Percentiles rank a stretch among this genome's conserved stretches.
phyloP scores from a whole-genome alignment of 441 rosid species.

The Syzygium syzygioides region DNA sequence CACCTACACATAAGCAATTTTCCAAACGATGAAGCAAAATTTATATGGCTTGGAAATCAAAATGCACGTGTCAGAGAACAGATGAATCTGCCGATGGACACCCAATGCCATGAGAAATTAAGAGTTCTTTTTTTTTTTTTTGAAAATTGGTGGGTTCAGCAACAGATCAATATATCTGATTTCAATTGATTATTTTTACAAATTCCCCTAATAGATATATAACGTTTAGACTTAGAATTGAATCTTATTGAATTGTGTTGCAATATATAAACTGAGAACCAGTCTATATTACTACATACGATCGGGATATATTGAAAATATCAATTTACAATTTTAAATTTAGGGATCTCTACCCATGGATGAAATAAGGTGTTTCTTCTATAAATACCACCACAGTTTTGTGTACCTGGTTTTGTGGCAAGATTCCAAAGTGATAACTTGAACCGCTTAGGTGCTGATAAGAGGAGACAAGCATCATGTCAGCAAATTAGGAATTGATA shows the following conservation, averaged over 20 bases:
- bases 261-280: neutral
- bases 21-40: no score
- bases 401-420: neutral
- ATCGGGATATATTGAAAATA: neutral
- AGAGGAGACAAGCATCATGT: neutral
- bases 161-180: neutral
- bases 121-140: no score
- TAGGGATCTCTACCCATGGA: neutral
- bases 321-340: neutral
- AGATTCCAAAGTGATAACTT: neutral
- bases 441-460: neutral
- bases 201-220: neutral
- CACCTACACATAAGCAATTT: no score
- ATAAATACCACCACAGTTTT: neutral
- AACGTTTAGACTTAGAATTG: fast-evolving
- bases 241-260: fast-evolving
- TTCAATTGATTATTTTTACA: neutral
- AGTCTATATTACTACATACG: neutral
- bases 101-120: no score
- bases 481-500: neutral
- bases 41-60: no score
- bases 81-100: no score
- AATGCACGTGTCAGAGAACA: no score
- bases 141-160: neutral
- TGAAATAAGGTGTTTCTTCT: neutral